Evolutionary conservation across 2,329 filamentous ascomycete genomes (phyloP).

Genomic region (Cladosporium halotolerans): DNA sequence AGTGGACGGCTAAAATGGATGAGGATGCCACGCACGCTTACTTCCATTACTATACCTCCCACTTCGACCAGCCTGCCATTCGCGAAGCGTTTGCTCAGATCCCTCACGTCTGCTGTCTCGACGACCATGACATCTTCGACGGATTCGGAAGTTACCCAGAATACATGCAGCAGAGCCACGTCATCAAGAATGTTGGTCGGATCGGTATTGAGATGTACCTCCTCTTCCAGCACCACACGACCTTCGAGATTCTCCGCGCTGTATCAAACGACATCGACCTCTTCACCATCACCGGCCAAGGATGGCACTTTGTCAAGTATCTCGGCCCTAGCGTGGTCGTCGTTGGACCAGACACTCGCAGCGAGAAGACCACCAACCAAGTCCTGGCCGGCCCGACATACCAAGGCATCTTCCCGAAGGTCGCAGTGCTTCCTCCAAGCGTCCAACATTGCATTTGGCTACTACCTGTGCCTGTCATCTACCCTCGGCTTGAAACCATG

Average conservation of each 20-base stretch:
- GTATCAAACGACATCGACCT: conserved; percentile 82
- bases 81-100: conserved; percentile 97
- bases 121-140: conserved; percentile 98
- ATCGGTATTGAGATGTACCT: conserved; percentile 97
- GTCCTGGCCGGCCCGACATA: conserved; percentile 96
- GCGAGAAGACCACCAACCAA: conserved; percentile 81
- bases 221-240: conserved; percentile 96
- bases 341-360: conserved; percentile 84
- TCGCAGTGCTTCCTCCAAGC: conserved; percentile 80
- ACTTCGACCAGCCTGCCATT: conserved; percentile 94
- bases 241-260: conserved; percentile 84
- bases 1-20: conserved; percentile 91
- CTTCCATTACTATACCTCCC: conserved; percentile 97
- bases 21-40: conserved; percentile 94
- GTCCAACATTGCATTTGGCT: conserved; percentile 98
- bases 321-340: conserved; percentile 86
- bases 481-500: conserved; percentile 83
- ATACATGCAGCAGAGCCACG: conserved; percentile 95
- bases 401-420: conserved; percentile 92
- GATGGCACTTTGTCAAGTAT: conserved; percentile 98
- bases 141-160: conserved; percentile 96
- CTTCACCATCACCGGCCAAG: conserved; percentile 93
- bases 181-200: conserved; percentile 96
- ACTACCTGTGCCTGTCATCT: conserved; percentile 83
- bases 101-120: conserved; percentile 83